These are phyloP conservation scores for Pezicula neosporulosa DNA, from an alignment of 2,329 filamentous ascomycete species.

Conservation along the genomic window DNA sequence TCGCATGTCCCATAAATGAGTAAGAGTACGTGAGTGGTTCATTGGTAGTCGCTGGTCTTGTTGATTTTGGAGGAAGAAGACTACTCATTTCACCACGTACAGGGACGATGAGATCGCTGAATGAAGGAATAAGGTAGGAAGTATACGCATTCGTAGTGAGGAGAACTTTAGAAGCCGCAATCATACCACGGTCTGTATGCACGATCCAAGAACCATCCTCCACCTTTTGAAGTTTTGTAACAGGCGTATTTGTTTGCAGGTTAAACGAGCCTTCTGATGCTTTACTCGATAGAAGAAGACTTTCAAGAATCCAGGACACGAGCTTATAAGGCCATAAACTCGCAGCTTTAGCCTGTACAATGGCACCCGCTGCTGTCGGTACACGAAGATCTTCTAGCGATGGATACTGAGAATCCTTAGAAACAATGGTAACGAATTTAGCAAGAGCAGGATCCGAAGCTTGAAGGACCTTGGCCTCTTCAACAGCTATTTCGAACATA, in stretches of 20 bases:
- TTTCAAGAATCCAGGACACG: slow-evolving; percentile 66
- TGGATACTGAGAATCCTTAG: slow-evolving; percentile 24
- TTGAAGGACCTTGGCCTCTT: slow-evolving; percentile 47
- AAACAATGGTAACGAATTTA: slow-evolving; percentile 30
- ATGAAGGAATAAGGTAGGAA: slow-evolving; percentile 66
- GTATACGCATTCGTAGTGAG: slow-evolving; percentile 85
- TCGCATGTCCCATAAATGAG: slow-evolving; percentile 52
- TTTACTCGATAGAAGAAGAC: slow-evolving; percentile 15
- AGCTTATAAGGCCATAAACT: slow-evolving; percentile 84
- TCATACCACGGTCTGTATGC: slow-evolving; percentile 64
- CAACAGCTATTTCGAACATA: slow-evolving; percentile 48
- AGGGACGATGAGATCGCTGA: slow-evolving; percentile 71
- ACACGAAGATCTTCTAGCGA: slow-evolving; percentile 50
- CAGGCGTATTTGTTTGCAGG: slow-evolving; percentile 71
- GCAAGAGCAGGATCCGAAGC: slow-evolving; percentile 54
- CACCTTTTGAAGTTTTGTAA: slow-evolving; percentile 41
- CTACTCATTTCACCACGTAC: slow-evolving; percentile 71
- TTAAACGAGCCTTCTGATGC: slow-evolving; percentile 49
- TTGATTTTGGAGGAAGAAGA: slow-evolving; percentile 51
- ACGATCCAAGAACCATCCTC: slow-evolving; percentile 49
- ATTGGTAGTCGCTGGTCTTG: slow-evolving; percentile 10
- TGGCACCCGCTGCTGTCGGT: slow-evolving; percentile 55
- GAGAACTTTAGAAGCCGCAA: slow-evolving; percentile 62
- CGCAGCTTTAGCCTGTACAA: slow-evolving; percentile 62
- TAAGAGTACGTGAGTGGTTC: slow-evolving; percentile 35